phyloP scores from a whole-genome alignment of 495 filamentous ascomycete species.

The Trichoderma erinaceum region DNA sequence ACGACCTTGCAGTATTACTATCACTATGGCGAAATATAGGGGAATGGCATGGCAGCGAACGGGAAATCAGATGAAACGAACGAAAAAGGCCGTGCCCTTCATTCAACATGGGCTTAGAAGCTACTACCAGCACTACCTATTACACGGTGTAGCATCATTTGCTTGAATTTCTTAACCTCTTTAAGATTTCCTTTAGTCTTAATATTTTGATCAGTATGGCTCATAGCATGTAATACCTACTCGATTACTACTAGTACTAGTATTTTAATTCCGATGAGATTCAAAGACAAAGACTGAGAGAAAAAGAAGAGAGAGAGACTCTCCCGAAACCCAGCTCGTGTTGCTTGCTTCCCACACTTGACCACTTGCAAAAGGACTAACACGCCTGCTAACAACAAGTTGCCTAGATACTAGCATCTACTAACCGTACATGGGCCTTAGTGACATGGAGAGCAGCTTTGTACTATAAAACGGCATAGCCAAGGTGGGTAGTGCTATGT shows the following conservation, averaged over 20 bases:
- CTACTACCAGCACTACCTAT: background rate
- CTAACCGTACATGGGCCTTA: too few species aligned
- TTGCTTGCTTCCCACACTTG: too few species aligned
- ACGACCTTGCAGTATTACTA: background rate
- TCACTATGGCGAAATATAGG: background rate
- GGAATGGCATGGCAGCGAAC: background rate
- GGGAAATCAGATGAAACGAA: background rate
- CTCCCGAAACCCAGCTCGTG: too few species aligned
- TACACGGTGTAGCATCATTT: background rate
- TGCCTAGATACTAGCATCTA: too few species aligned
- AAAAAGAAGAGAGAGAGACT: background rate
- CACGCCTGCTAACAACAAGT: too few species aligned
- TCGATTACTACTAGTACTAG: background rate
- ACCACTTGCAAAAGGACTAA: too few species aligned
- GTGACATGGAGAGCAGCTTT: too few species aligned
- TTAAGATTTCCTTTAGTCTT: background rate
- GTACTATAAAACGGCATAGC: too few species aligned
- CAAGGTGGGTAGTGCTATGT: too few species aligned
- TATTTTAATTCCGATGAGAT: background rate
- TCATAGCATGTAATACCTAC: background rate
- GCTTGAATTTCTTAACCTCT: background rate
- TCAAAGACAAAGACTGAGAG: background rate
- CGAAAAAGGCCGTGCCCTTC: background rate
- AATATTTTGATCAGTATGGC: background rate
- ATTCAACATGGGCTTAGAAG: background rate